Conservation (phyloP, 495 filamentous ascomycete genomes). For the Talaromyces thailandensis region DNA sequence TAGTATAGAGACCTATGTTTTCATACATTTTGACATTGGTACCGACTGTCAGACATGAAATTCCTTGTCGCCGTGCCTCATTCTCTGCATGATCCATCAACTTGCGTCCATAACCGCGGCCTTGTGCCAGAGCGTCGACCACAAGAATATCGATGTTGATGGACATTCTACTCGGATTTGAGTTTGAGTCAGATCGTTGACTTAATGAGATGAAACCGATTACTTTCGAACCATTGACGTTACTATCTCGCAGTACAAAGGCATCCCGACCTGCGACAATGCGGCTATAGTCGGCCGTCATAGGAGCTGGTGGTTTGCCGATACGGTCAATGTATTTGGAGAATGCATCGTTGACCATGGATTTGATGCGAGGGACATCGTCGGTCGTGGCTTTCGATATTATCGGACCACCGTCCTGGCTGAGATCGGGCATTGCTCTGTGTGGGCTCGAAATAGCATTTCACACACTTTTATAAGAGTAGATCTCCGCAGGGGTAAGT, state of each 20-base stretch:
- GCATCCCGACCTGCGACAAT: constrained; percentile 9
- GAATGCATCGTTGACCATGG: constrained; percentile 23
- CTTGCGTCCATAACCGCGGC: constrained; percentile 21
- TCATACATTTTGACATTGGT: constrained; percentile 33
- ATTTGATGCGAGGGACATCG: constrained; percentile 16
- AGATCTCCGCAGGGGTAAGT: not conserved
- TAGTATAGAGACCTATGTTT: constrained; percentile 23
- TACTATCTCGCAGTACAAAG: not conserved
- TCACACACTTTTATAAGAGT: not conserved
- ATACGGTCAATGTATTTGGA: constrained; percentile 29
- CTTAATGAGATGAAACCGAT: not conserved
- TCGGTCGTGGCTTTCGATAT: constrained; percentile 16
- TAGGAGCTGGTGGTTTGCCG: constrained; percentile 25
- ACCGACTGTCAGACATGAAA: constrained; percentile 15
- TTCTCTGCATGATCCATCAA: constrained; percentile 12
- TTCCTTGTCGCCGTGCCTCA: not conserved
- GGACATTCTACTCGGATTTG: constrained; percentile 6
- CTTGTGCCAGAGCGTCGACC: constrained; percentile 19
- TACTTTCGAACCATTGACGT: not conserved
- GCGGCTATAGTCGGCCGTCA: constrained; percentile 19
- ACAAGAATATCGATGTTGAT: constrained; percentile 23
- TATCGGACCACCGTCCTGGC: not conserved
- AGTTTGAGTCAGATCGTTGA: not conserved
- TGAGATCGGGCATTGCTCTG: not conserved
- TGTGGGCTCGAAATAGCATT: not conserved